These are phyloP conservation scores for Auricularia cornea DNA, from an alignment of 768 basidiomycete species.

Conservation along the genomic window DNA sequence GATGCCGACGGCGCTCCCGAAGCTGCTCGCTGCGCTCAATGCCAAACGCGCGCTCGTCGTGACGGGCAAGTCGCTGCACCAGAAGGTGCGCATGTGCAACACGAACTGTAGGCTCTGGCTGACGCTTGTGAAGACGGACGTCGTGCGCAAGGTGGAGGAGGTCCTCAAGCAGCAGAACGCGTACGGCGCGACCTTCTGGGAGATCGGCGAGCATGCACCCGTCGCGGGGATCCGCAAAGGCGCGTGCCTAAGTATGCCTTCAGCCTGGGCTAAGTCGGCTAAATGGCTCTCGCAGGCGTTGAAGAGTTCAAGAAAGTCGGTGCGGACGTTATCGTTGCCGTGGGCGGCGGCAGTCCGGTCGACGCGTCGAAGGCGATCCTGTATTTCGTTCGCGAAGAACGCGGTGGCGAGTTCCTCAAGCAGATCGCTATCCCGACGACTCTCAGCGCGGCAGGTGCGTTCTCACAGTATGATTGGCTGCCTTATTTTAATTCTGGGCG, in stretches of 20 bases:
- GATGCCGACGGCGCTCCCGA: conserved; percentile 52
- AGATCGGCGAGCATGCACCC: conserved; percentile 67
- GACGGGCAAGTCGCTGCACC: conserved; percentile 59
- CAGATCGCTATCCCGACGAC: conserved; percentile 82
- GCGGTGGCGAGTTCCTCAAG: conserved; percentile 40
- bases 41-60: conserved; percentile 60
- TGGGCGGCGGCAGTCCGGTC: conserved; percentile 76
- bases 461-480: no score
- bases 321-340: conserved; percentile 21
- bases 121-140: conserved; percentile 40
- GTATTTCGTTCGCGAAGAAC: conserved; percentile 51
- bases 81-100: conserved; percentile 40
- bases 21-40: conserved; percentile 44
- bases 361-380: conserved; percentile 71
- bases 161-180: conserved; percentile 49
- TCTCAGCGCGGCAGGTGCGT: conserved; percentile 66
- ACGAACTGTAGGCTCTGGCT: not conserved
- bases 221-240: conserved; percentile 53
- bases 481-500: not conserved
- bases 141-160: conserved; percentile 45
- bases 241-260: not conserved
- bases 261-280: not conserved
- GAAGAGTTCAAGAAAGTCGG: not conserved
- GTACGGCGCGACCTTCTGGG: conserved; percentile 61
- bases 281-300: conserved; percentile 12